Conservation (phyloP, 768 basidiomycete genomes). For the Lactarius hengduanensis region DNA sequence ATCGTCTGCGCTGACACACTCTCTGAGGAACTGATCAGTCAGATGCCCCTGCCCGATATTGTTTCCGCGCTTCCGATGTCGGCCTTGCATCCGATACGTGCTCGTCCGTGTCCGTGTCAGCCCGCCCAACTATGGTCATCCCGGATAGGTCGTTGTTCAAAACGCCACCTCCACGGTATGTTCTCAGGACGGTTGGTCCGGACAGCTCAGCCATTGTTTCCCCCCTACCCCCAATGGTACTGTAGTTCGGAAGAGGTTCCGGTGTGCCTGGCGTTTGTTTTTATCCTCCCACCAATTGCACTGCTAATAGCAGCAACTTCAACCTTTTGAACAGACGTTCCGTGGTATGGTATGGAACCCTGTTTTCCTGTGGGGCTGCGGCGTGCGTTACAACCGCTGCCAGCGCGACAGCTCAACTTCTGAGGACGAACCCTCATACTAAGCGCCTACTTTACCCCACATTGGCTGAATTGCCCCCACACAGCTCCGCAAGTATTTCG, state of each 20-base stretch:
- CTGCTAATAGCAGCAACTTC: background rate
- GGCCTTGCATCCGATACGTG: conserved; percentile 14
- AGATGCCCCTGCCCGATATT: conserved; percentile 20
- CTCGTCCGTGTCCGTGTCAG: background rate
- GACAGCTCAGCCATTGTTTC: background rate
- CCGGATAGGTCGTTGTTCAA: background rate
- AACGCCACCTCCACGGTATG: background rate
- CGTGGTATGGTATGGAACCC: background rate
- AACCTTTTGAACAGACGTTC: background rate
- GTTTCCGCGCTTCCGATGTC: conserved; percentile 2
- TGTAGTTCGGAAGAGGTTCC: background rate
- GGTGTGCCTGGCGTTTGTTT: background rate
- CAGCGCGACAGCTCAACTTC: conserved; percentile 1
- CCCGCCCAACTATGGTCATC: background rate
- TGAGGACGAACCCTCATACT: background rate
- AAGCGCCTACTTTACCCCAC: conserved; percentile 15
- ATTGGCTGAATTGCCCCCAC: conserved; percentile 9
- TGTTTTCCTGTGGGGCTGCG: background rate
- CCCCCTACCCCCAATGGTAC: background rate
- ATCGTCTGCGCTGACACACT: conserved; percentile 17
- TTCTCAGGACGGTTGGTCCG: background rate
- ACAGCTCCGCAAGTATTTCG: conserved; percentile 14
- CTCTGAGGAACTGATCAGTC: conserved; percentile 6
- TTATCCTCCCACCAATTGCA: background rate
- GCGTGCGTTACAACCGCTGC: background rate